These are phyloP conservation scores for Fusarium proliferatum DNA, from an alignment of 2,329 filamentous ascomycete genomes.

Conservation along the genomic window DNA sequence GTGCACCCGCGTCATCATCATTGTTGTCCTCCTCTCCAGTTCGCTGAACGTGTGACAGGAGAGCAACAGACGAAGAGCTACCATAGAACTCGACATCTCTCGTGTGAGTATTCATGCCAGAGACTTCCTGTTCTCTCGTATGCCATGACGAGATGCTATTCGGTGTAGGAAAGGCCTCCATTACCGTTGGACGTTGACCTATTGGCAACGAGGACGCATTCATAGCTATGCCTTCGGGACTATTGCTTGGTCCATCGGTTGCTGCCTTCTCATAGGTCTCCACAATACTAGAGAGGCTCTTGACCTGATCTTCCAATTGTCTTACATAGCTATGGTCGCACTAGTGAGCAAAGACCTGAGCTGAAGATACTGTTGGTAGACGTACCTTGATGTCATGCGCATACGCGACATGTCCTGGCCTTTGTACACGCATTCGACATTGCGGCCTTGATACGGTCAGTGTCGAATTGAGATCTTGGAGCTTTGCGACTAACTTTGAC, in stretches of 20 bases:
- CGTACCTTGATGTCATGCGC: neutral
- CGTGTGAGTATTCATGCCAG: neutral
- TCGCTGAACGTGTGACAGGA: neutral
- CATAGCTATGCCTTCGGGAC: neutral
- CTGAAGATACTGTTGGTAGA: too few relatives aligned
- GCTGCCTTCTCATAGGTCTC: neutral
- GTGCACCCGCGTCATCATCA: neutral
- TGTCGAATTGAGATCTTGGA: too few relatives aligned
- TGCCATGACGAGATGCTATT: neutral
- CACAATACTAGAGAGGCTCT: neutral
- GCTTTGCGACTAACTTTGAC: neutral
- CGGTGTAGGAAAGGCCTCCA: neutral
- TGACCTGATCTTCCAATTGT: neutral
- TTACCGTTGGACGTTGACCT: neutral
- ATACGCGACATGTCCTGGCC: neutral
- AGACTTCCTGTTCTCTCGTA: neutral
- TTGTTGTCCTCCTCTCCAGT: neutral
- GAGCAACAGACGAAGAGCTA: accelerated
- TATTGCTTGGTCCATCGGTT: neutral
- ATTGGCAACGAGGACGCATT: neutral
- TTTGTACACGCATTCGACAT: neutral
- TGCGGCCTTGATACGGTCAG: neutral
- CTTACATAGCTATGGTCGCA: neutral
- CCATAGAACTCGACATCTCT: neutral
- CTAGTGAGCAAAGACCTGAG: too few relatives aligned